Base-by-base conservation (phyloP, 2,329 filamentous ascomycete genomes). In the Botrytis tulipae region DNA sequence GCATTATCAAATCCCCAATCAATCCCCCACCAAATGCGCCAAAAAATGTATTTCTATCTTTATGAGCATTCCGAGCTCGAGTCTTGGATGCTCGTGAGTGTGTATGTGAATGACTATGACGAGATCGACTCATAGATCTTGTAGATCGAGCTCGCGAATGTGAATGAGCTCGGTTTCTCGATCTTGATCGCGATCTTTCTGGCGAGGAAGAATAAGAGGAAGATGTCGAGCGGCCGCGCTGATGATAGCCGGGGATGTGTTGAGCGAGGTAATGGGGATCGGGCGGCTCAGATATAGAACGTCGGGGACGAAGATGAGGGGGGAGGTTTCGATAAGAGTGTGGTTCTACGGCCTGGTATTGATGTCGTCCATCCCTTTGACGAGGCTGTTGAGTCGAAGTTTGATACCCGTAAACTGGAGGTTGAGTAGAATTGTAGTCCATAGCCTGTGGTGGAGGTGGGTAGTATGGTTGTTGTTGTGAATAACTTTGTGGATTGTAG, bases 1-100 rank as follows among this genome's bases (percentile, higher is more conserved):
- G 77, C 32, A 77, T 75, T 37, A 78, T 77, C 60, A 75, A 71
- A 74, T 78, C 77, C 1, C 77, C 77, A 46, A 78, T 74, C 7
- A 73, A 73, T 1, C 75, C 70, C 4, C 77, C 77, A 3, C 77
- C 76, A 71, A 78, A 74, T 12, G 76, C 76, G 16, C 77, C 77
- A 8, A 78, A 57, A 48, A 78, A 78, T 42, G 76, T 77, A 68
- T 77, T 75, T 42, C 74, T 67, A 40, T 72, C 68, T 70, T 48
- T 65, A 40, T 69, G 32, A 63, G 62, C 63, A 60, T 73, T 57
- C 10, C 66, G 37, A 48, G 32, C 42, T 29, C 48, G 65, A 44
- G 61, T 48, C 40, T 63, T 57, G 1, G 72, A 73, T 48, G 69
- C 46, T 66, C 66, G 72, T 66, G 74, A 67, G 3, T 71, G 51